Percentiles rank a stretch among this genome's conserved stretches.
Evolutionary conservation across 2,329 filamentous ascomycete species (phyloP).

Genomic region (Penicillium hesseltinei): DNA sequence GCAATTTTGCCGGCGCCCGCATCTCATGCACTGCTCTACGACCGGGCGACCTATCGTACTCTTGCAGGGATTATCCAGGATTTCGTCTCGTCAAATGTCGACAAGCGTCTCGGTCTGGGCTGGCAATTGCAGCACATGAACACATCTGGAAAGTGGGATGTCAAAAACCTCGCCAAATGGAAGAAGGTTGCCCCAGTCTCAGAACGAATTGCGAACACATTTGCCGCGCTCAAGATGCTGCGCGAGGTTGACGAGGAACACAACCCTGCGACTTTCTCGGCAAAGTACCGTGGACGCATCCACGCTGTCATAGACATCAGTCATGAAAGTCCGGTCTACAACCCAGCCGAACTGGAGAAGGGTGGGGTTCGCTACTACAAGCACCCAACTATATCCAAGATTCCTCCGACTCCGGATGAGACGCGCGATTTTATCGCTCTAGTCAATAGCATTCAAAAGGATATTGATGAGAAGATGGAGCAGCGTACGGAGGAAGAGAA

Average conservation of each 20-base stretch:
- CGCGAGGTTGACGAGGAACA: slow-evolving; percentile 84
- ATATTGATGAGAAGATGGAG: slow-evolving; percentile 50
- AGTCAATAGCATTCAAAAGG: slow-evolving; percentile 59
- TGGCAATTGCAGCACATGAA: slow-evolving; percentile 92
- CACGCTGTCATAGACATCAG: slow-evolving; percentile 85
- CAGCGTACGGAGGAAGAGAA: slow-evolving; percentile 41
- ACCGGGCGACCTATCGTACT: slow-evolving; percentile 69
- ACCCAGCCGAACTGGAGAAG: slow-evolving; percentile 67
- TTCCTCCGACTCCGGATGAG: slow-evolving; percentile 68
- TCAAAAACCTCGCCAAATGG: slow-evolving; percentile 95
- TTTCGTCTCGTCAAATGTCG: slow-evolving; percentile 73
- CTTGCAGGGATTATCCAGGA: slow-evolving; percentile 78
- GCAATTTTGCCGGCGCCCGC: slow-evolving; percentile 72
- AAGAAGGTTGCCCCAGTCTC: slow-evolving; percentile 75
- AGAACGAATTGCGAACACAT: slow-evolving; percentile 71
- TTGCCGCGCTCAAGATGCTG: slow-evolving; percentile 89
- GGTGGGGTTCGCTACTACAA: slow-evolving; percentile 74
- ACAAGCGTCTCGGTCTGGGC: slow-evolving; percentile 72
- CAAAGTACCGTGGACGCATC: slow-evolving; percentile 64
- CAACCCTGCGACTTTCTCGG: slow-evolving; percentile 69
- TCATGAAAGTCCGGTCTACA: slow-evolving; percentile 86
- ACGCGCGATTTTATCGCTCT: slow-evolving; percentile 59
- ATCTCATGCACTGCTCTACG: slow-evolving; percentile 81
- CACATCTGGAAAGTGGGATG: slow-evolving; percentile 93
- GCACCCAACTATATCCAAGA: slow-evolving; percentile 87